Evolutionary conservation across 768 basidiomycete genomes (phyloP).

Genomic region (Trametes cingulata): DNA sequence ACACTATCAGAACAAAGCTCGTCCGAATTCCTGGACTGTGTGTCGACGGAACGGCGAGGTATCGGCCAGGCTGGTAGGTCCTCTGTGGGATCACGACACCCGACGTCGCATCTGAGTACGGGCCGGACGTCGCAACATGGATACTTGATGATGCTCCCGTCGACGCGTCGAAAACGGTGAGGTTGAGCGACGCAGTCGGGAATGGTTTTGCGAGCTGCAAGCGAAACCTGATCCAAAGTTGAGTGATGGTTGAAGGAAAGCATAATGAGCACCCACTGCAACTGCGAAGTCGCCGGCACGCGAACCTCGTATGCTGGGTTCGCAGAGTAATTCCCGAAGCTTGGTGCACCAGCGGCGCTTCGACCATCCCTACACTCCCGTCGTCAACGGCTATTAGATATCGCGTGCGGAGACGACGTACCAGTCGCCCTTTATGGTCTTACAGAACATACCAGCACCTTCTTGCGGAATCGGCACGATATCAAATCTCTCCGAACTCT

Average conservation of each 20-base stretch:
- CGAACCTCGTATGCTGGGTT: slow-evolving; percentile 73
- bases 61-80: slow-evolving; percentile 59
- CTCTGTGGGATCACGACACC: slow-evolving; percentile 66
- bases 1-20: slow-evolving; percentile 62
- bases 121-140: slow-evolving; percentile 69
- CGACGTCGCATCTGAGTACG: slow-evolving; percentile 72
- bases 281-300: slow-evolving; percentile 49
- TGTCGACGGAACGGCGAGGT: slow-evolving; percentile 74
- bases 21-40: slow-evolving; percentile 59
- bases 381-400: neutral
- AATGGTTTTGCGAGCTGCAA: slow-evolving; percentile 56
- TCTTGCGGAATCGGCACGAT: slow-evolving; percentile 74
- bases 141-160: slow-evolving; percentile 33
- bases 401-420: slow-evolving; percentile 34
- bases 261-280: slow-evolving; percentile 49
- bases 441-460: slow-evolving; percentile 88
- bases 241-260: neutral
- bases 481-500: slow-evolving; percentile 62
- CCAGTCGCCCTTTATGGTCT: slow-evolving; percentile 74
- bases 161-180: slow-evolving; percentile 53
- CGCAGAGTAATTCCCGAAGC: slow-evolving; percentile 57
- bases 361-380: slow-evolving; percentile 46
- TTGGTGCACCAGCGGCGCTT: slow-evolving; percentile 70
- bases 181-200: slow-evolving; percentile 53
- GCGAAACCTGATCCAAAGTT: slow-evolving; percentile 51